Evolutionary conservation across 176 grass and related monocot genomes (phyloP).

Genomic region (Echinochloa phyllopogon): DNA sequence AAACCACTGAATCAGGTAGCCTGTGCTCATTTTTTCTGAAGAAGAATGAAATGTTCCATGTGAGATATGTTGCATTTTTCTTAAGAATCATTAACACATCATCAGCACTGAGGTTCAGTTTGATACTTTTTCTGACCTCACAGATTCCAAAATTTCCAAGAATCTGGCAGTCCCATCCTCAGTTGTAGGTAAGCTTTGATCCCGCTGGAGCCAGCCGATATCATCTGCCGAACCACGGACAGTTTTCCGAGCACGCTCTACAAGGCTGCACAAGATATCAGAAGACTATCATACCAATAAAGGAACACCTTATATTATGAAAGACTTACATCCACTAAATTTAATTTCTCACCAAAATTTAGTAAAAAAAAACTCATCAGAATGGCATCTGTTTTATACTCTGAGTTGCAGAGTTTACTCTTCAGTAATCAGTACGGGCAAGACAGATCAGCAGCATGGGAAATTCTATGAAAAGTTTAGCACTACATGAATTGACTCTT

Average conservation of each 20-base stretch:
- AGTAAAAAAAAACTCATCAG: background rate
- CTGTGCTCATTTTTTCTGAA: slow-evolving; percentile 86
- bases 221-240: slow-evolving; percentile 87
- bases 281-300: background rate
- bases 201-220: slow-evolving; percentile 83
- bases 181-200: slow-evolving; percentile 59
- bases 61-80: slow-evolving; percentile 16
- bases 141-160: slow-evolving; percentile 70
- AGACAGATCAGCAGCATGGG: background rate
- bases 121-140: slow-evolving; percentile 58
- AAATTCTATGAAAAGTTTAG: background rate
- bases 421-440: background rate
- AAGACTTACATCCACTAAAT: background rate
- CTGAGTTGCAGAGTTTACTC: background rate
- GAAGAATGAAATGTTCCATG: slow-evolving; percentile 18
- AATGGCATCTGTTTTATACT: background rate
- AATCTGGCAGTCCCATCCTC: slow-evolving; percentile 83
- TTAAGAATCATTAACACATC: slow-evolving; percentile 3
- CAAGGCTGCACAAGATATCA: slow-evolving; percentile 58
- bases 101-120: background rate
- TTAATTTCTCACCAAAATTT: background rate
- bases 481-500: background rate
- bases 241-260: slow-evolving; percentile 81
- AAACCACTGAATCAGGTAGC: slow-evolving; percentile 83
- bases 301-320: background rate